Evolutionary conservation across 495 filamentous ascomycete genomes (phyloP), one percentile per base, ranked within the genome.

Genomic region (Penicillium maclennaniae): DNA sequence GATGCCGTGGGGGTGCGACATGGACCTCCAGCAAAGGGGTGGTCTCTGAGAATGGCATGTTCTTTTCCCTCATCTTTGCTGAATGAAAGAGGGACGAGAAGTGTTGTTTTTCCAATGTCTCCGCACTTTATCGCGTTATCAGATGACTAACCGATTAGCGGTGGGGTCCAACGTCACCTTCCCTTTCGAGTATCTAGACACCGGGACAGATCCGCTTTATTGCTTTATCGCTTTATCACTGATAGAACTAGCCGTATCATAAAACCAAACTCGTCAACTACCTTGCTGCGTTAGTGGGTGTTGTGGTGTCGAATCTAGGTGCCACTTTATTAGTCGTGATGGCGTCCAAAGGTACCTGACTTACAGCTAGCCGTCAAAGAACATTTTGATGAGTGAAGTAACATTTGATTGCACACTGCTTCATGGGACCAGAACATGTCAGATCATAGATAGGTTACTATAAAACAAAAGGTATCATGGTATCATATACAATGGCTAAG

Each of bases 1-100:
- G 83, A 54, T 75, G 80, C 34, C 79, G 86, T 51, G 54, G 65
- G 20, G 69, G 69, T 31, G 67, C 71, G 52, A 71, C 66, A 47
- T 62, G 49, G 43, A 73, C 69, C 28, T 60, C 57, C 9, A 77
- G 63, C 28, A 77, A 63, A 47, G 74, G 74, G 8, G 72, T 73
- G 15, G 66, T 67, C 59, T 77, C 74, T 19, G 72, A 72, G 39
- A 54, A 62, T 48, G 67, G 58, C 72, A 74, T 77, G 44, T 42
- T 53, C 60, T 74, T 73, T 58, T 75, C 71, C 65, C 56, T 68
- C 73, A 75, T 75, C 37, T 60, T 65, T n/a, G 50, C 49, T 42
- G 36, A 7, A 42, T 55, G 52, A 28, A 34, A 49, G 45, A 45
- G 25, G 38, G 39, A 44, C 19, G 14, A 53, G 31, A 17, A 46